Base-by-base conservation (phyloP, 495 filamentous ascomycete genomes). In the Aspergillus carlsbadensis region DNA sequence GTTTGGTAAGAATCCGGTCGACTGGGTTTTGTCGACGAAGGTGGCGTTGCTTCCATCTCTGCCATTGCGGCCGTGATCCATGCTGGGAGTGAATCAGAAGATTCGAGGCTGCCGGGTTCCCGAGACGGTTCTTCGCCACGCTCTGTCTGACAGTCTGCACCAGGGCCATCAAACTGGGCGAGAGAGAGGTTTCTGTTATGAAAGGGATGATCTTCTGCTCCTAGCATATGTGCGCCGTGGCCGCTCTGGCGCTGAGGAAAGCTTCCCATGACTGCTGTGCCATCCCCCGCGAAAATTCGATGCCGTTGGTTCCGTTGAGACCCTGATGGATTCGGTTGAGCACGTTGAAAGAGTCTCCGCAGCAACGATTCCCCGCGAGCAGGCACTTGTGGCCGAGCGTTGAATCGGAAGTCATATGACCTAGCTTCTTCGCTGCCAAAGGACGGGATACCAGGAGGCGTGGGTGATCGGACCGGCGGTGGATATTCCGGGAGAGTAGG, bases 381-480 rank as follows among this genome's bases (percentile, higher is more conserved):
- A 2, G 14, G 11, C 0, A 61, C 21, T 10, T 51, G 40, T 10
- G 58, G 53, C 1, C 24, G 58, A 26, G 50, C 54, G n/a, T 41
- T 39, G 24, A 71, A 70, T 17, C 61, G 72, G 7, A 65, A 57
- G 22, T 70, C 64, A 56, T 64, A 72, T 15, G 59, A 57, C 7
- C 76, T 52, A 6, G 78, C 78, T 61, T 78, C 76, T 17, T 63
- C 67, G 10, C 72, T 70, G 24, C 73, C 71, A 53, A 81, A 81
- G 1, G 74, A 75, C 1, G 78, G 78, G 34, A 81, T 58, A 2
- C 77, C 75, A 2, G 77, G 76, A 24, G 78, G 78, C 8, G 78
- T 81, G 5, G 76, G 73, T 10, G 61, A 52, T 53, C 78, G 64
- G 26, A 60, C 58, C 6, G 77, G 77, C 22, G 77, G 74, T 39